These are phyloP conservation scores for Dunaliella sp. DNA, from an alignment of 139 green algal genomes.

Conservation along the genomic window DNA sequence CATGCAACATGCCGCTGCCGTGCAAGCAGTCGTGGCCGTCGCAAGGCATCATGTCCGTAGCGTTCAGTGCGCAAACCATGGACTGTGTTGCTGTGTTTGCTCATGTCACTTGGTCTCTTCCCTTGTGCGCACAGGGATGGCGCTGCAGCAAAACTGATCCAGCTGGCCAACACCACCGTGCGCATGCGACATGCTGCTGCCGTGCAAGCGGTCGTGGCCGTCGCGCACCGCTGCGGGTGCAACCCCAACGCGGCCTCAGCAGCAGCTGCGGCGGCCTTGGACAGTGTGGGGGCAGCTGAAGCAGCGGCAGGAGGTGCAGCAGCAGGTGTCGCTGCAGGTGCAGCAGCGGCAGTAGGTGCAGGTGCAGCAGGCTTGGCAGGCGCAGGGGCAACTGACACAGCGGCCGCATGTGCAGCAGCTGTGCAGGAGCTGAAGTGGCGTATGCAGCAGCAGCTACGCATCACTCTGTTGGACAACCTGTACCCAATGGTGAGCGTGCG, in stretches of 20 bases:
- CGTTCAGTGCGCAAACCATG: too few species aligned
- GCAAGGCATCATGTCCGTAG: too few species aligned
- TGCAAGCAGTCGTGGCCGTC: background rate
- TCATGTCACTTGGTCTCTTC: too few species aligned
- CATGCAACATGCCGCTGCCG: background rate
- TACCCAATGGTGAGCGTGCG: background rate
- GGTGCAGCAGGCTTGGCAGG: background rate
- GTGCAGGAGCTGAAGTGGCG: background rate
- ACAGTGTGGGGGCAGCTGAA: background rate
- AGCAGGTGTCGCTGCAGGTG: background rate
- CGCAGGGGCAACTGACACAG: background rate
- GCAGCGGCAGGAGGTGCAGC: background rate
- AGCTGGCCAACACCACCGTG: background rate
- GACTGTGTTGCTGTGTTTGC: too few species aligned
- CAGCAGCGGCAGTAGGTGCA: constrained; percentile 1
- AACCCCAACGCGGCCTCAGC: background rate
- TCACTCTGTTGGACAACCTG: background rate
- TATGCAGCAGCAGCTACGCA: background rate
- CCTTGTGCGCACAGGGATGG: background rate
- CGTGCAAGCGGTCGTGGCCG: background rate
- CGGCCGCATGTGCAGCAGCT: background rate
- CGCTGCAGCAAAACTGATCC: background rate
- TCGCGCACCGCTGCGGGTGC: background rate
- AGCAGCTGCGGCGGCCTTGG: background rate
- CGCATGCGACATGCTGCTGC: background rate